Evolutionary conservation across 768 basidiomycete species (phyloP).

Genomic region (Candolleomyces aberdarensis): DNA sequence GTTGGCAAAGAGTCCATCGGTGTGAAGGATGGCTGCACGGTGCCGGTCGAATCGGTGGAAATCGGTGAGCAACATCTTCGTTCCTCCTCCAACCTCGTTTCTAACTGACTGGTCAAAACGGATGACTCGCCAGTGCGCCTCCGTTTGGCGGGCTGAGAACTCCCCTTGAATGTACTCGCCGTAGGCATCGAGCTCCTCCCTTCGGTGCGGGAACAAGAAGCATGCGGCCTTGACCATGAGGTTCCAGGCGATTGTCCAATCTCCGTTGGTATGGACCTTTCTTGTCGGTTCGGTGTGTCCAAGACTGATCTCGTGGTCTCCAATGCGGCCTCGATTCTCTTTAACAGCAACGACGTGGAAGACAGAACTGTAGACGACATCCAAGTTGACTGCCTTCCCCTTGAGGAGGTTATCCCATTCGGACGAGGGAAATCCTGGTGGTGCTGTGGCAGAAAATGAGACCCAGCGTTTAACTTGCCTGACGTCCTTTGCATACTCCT

Average conservation of each 20-base stretch:
- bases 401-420: constrained; percentile 24
- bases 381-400: constrained; percentile 24
- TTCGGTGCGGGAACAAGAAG: constrained; percentile 25
- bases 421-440: constrained; percentile 13
- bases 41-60: not conserved
- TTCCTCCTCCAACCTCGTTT: constrained; percentile 16
- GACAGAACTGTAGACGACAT: constrained; percentile 19
- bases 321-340: constrained; percentile 11
- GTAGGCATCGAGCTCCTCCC: constrained; percentile 22
- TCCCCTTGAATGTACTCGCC: constrained; percentile 18
- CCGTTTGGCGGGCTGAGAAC: constrained; percentile 15
- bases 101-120: constrained; percentile 28
- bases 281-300: constrained; percentile 5
- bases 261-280: constrained; percentile 10
- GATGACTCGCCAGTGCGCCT: constrained; percentile 21
- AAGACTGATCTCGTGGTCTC: constrained; percentile 17
- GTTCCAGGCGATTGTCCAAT: constrained; percentile 25
- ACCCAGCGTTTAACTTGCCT: constrained; percentile 4
- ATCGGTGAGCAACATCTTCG: constrained; percentile 20
- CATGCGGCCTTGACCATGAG: constrained; percentile 11
- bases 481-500: not conserved
- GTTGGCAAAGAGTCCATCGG: not conserved
- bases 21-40: constrained; percentile 7
- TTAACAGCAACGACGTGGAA: constrained; percentile 11
- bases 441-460: not conserved